A percentile compares a stretch with the other conserved stretches of the same genome.
Conservation (phyloP, 106 monocot genomes). For the Triglochin maritima region DNA sequence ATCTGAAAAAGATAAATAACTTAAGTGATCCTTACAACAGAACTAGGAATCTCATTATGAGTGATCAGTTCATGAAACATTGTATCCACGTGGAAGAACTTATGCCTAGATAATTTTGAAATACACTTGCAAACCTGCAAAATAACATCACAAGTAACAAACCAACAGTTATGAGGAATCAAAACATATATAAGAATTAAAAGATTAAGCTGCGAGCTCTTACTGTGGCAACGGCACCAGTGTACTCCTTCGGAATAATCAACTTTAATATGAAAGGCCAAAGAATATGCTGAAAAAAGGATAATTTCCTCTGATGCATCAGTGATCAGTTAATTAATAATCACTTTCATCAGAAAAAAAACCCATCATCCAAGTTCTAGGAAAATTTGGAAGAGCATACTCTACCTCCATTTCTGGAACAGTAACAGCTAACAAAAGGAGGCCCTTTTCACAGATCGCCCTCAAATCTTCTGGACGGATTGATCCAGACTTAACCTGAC, state of each 20-base stretch:
- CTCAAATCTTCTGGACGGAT: conserved; percentile 53
- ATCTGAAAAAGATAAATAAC: neutral
- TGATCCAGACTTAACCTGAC: conserved; percentile 42
- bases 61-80: conserved; percentile 36
- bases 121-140: conserved; percentile 91
- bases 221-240: conserved; percentile 86
- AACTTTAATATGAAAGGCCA: conserved; percentile 95
- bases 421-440: conserved; percentile 79
- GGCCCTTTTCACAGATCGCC: conserved; percentile 77
- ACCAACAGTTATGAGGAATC: neutral
- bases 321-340: neutral
- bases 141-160: neutral
- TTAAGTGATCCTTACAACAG: conserved; percentile 37
- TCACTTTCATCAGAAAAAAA: neutral
- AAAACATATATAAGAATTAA: neutral
- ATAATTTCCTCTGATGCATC: no score
- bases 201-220: conserved; percentile 5
- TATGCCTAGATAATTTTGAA: conserved; percentile 59
- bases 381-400: neutral
- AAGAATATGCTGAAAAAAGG: conserved; percentile 60
- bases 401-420: conserved; percentile 97
- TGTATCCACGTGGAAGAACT: conserved; percentile 29
- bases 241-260: conserved; percentile 85
- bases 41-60: conserved; percentile 52
- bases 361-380: neutral